Evolutionary conservation across 305 asterid species (phyloP).

Genomic region (Andrographis paniculata): DNA sequence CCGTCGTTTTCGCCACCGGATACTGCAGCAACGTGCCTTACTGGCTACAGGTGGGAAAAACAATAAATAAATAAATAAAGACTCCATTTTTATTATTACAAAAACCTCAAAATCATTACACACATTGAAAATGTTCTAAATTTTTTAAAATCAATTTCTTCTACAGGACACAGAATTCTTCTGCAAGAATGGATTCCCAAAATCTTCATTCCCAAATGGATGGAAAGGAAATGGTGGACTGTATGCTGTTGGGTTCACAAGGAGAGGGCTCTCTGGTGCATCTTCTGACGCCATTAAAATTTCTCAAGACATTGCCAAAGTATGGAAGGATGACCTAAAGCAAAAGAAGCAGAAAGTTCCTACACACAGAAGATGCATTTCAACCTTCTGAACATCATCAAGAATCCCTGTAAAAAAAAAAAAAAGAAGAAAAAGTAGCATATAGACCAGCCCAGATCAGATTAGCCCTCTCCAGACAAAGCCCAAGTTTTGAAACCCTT

Average conservation of each 20-base stretch:
- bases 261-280: constrained; percentile 65
- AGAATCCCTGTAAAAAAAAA: not conserved
- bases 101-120: too few relatives aligned
- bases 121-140: constrained; percentile 18
- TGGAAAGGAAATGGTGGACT: constrained; percentile 70
- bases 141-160: not conserved
- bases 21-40: constrained; percentile 84
- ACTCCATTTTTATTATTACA: too few relatives aligned
- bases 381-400: constrained; percentile 32
- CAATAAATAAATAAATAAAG: too few relatives aligned
- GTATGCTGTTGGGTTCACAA: constrained; percentile 66
- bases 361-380: constrained; percentile 57
- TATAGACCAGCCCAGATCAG: constrained; percentile 14
- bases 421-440: constrained; percentile 22
- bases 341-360: constrained; percentile 57
- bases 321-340: constrained; percentile 57
- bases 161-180: constrained; percentile 51
- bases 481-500: constrained; percentile 28
- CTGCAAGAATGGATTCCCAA: constrained; percentile 49
- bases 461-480: constrained; percentile 38
- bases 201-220: constrained; percentile 38
- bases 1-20: constrained; percentile 78
- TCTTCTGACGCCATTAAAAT: constrained; percentile 58
- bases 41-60: constrained; percentile 67
- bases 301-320: constrained; percentile 51